phyloP scores from a whole-genome alignment of 805 yeast genomes.

The Kodamaea leandrae region DNA sequence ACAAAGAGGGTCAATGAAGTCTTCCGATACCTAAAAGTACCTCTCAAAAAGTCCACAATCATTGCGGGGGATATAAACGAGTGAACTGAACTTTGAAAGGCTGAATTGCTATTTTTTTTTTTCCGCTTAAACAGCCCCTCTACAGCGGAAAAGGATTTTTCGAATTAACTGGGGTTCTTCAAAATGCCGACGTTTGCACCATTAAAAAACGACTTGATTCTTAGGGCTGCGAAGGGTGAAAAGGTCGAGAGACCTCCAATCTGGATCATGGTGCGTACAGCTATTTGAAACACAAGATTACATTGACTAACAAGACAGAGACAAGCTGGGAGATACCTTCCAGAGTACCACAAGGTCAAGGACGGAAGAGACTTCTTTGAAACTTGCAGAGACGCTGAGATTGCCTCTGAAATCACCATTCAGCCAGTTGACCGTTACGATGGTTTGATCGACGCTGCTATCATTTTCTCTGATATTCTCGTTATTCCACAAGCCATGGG shows the following conservation, averaged over 20 bases:
- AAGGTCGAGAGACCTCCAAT: constrained; percentile 94
- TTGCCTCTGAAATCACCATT: constrained; percentile 90
- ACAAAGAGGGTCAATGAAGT: constrained; percentile 62
- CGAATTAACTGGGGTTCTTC: not conserved
- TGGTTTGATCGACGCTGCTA: constrained; percentile 93
- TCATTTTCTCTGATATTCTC: constrained; percentile 90
- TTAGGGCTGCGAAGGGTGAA: constrained; percentile 90
- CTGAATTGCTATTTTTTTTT: constrained; percentile 4
- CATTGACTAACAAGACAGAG: constrained; percentile 41
- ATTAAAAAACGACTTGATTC: constrained; percentile 82
- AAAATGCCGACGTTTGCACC: constrained; percentile 57
- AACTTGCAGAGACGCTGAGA: constrained; percentile 91
- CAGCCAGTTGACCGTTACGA: constrained; percentile 91
- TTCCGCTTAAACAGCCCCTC: not conserved
- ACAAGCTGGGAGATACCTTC: constrained; percentile 93
- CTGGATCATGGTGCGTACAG: constrained; percentile 74
- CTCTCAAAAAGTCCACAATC: constrained; percentile 35
- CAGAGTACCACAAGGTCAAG: constrained; percentile 89
- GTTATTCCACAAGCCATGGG: constrained; percentile 99
- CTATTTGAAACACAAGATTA: not conserved
- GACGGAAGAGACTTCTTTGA: constrained; percentile 87
- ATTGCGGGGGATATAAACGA: constrained; percentile 11
- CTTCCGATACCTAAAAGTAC: constrained; percentile 68
- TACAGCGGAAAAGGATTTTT: not conserved
- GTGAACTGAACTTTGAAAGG: not conserved